Base-by-base conservation (phyloP, 805 yeast genomes). In the Sugiyamaella smithiae region DNA sequence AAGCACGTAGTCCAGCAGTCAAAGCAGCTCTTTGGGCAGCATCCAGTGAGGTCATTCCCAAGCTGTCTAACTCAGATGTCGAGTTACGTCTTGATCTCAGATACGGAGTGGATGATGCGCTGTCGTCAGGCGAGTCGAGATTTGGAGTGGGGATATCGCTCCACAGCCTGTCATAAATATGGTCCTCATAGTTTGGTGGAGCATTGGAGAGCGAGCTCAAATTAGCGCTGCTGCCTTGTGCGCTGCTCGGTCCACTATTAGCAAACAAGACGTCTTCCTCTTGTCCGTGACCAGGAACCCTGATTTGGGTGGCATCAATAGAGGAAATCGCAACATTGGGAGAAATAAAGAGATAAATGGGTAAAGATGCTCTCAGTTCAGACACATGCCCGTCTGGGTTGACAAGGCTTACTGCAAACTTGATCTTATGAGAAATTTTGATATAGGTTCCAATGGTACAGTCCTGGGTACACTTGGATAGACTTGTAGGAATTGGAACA, bases 371-470 rank as follows among this genome's bases (percentile, higher is more conserved):
- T 26, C 98, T 74, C 44, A 91, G 72, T 65, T 90, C 97, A 0
- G 97, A 88, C 2, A 84, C 82, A 62, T 91, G 98, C 2, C 96
- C 96, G 65, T 89, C 97, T 0, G 95, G 85, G 62, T 93, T 91
- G 35, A 80, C 67, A 54, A 93, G 73, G 1, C 88, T 84, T 50
- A 93, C 80, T 7, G 79, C 81, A 63, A 90, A 87, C 60, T 88
- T 85, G 49, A 93, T 68, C 67, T 89, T 90, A 69, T 93, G 99
- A 48, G 95, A 79, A 11, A 93, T 89, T 64, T 88, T 88, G 50
- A 88, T 75, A 61, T 81, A 78, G 23, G 75, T 75, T 26, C 75
- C 69, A 32, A 93, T 72, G 51, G 81, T 85, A 61, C 91, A 86
- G 67, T 93, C 98, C 67, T 90, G 99, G 1, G 96, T 84, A 57